Base-by-base conservation (phyloP, 163 green algal species). In the Chloromonas sp. region DNA sequence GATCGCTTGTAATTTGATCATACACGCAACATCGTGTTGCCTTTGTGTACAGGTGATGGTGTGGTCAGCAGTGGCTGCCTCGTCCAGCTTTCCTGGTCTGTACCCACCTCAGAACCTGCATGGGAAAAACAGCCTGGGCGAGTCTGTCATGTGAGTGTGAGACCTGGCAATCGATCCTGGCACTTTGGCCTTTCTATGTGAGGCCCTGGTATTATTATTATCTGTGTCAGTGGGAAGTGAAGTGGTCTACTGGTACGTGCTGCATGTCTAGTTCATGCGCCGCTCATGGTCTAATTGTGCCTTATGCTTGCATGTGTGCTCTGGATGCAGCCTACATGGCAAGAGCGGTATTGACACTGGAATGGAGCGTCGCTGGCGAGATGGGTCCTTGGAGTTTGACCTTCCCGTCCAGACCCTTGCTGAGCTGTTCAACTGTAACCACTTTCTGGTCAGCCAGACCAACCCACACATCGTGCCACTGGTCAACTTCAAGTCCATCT, bases 381-480 rank as follows among this genome's bases (percentile, higher is more conserved):
- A 99, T 88, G 97, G 97, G 79, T 95, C 84, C n/a, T 87, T 99
- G 84, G 96, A 99, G 90, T 90, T 96, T 62, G 97, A 99, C 90
- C 91, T 99, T 85, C 97, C 97, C 0, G 96, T 98, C 90, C 87
- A 94, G 84, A 83, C 87, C 15, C 86, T 99, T 81, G 93, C 89
- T 11, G 97, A 99, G 92, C 96, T 98, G 94, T 99, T 99, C 94
- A 98, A 98, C 87, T 97, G 97, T 78, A 99, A 99, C 93, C 96
- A 99, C 91, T 99, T 98, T 86, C 93, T 99, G 58, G 97, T 83
- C 58, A 93, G 81, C 86, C 95, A 98, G 87, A 97, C 95, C 87
- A 98, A 98, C 92, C 97, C 97, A 36, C 94, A 98, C 92, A 96
- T 99, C 71, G 95, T 96, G 76, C 97, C 97, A 14, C 90, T 98